phyloP scores from a whole-genome alignment of 2,329 filamentous ascomycete genomes.

The Penicillium sp. region DNA sequence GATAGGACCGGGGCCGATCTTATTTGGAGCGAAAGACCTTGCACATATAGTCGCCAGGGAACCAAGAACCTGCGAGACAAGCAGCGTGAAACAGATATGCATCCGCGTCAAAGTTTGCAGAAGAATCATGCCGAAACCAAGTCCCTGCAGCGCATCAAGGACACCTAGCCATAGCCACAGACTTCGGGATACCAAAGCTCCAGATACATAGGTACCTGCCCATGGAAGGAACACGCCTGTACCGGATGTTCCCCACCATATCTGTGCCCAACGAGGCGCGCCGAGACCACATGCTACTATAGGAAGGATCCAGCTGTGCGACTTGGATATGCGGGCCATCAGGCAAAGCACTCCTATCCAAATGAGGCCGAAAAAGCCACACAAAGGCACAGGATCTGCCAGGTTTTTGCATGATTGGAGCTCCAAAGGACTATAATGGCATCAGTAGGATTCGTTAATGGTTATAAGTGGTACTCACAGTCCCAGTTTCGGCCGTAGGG shows the following conservation, averaged over 20 bases:
- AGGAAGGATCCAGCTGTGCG: conserved; percentile 62
- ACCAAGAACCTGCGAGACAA: conserved; percentile 58
- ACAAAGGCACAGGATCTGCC: conserved; percentile 53
- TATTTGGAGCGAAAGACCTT: conserved; percentile 56
- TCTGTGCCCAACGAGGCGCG: conserved; percentile 62
- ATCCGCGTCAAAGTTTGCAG: conserved; percentile 60
- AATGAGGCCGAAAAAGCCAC: conserved; percentile 49
- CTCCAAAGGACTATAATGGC: conserved; percentile 51
- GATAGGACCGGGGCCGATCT: conserved; percentile 56
- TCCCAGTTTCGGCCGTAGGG: conserved; percentile 64
- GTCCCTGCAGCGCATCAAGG: conserved; percentile 59
- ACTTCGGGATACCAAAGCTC: conserved; percentile 53
- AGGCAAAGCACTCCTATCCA: conserved; percentile 48
- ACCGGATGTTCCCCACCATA: conserved; percentile 59
- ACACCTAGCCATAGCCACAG: conserved; percentile 65
- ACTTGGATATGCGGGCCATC: conserved; percentile 53
- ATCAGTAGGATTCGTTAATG: too few relatives aligned
- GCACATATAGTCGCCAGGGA: conserved; percentile 59
- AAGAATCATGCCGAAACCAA: conserved; percentile 64
- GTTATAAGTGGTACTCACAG: conserved; percentile 36
- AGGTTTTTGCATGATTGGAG: conserved; percentile 52
- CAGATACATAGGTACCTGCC: conserved; percentile 51
- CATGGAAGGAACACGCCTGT: conserved; percentile 60
- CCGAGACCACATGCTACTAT: conserved; percentile 62
- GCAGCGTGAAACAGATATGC: conserved; percentile 59